Percentiles rank a stretch among this genome's conserved stretches.
These are phyloP conservation scores for Trebouxia sp. DNA, from an alignment of 139 green algal genomes.

Conservation along the genomic window DNA sequence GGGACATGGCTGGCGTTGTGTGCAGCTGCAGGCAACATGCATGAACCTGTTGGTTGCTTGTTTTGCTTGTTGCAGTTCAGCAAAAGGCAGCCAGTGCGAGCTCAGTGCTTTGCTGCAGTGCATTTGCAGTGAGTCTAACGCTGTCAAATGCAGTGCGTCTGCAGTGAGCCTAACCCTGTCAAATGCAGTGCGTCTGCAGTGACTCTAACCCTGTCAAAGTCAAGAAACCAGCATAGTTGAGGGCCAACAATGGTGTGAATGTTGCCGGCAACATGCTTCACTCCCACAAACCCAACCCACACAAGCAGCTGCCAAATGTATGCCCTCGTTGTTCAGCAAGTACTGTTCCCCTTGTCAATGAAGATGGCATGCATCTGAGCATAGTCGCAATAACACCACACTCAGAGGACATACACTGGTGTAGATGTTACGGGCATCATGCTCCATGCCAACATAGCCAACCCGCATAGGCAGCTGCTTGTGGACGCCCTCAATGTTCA, in stretches of 20 bases:
- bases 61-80: too few species aligned
- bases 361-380: too few species aligned
- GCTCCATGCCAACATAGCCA: slow-evolving; percentile 29
- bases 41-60: too few species aligned
- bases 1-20: slow-evolving; percentile 34
- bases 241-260: neutral
- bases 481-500: slow-evolving; percentile 30
- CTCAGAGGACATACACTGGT: neutral
- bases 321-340: slow-evolving; percentile 24
- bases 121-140: too few species aligned
- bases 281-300: slow-evolving; percentile 25
- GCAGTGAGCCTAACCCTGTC: too few species aligned
- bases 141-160: too few species aligned
- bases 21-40: slow-evolving; percentile 31
- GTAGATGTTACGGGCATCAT: neutral
- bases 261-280: neutral
- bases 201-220: too few species aligned
- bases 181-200: too few species aligned
- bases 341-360: too few species aligned
- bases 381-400: neutral
- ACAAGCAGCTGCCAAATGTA: slow-evolving; percentile 33
- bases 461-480: slow-evolving; percentile 27
- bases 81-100: too few species aligned
- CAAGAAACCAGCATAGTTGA: too few species aligned
- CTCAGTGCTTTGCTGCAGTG: too few species aligned